Evolutionary conservation across 1,139 yeast species (phyloP), one percentile per base, ranked within the genome.

Genomic region (Suhomyces choctaworum): DNA sequence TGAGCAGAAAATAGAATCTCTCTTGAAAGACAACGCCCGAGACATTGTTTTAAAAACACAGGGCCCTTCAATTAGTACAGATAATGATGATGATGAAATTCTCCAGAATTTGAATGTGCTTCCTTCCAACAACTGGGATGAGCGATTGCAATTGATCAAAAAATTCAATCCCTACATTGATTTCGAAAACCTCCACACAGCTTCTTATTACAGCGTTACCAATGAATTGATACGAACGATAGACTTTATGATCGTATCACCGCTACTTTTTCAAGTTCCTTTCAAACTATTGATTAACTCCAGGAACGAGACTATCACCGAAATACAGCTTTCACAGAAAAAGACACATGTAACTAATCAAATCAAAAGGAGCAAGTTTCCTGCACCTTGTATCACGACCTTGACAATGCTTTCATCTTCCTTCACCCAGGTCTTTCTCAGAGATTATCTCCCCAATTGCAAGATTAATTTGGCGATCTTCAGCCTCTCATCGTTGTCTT

Each of bases 111-210:
- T 69, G 29, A 54, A 62, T 36, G 72, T 67, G 1, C 51, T 58
- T 7, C 74, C 75, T 1, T 60, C 73, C 1, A 43, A 48, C 5
- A 57, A 67, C 37, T 67, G 73, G 72, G 29, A 40, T 8, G 49
- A 54, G 23, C 48, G 76, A 13, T 40, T 66, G 14, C 39, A 46
- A 11, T 45, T 54, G 34, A 50, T 64, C 11, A 54, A 48, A 33
- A 46, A 46, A 36, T 65, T 69, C 36, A 55, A 45, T 36, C 63
- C 67, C 1, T 41, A 43, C 27, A 28, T 64, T 23, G 60, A 58
- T 20, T 26, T 62, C 2, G 61, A 51, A 20, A 37, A 42, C 7
- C 40, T 58, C 8, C 24, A 31, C 2, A 44, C 56, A 10, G 28
- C 32, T 16, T 51, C 50, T 11, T 41, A 36, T 33, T 40, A 42